Evolutionary conservation across 768 basidiomycete species (phyloP).

Genomic region (Lactifluus subvellereus): DNA sequence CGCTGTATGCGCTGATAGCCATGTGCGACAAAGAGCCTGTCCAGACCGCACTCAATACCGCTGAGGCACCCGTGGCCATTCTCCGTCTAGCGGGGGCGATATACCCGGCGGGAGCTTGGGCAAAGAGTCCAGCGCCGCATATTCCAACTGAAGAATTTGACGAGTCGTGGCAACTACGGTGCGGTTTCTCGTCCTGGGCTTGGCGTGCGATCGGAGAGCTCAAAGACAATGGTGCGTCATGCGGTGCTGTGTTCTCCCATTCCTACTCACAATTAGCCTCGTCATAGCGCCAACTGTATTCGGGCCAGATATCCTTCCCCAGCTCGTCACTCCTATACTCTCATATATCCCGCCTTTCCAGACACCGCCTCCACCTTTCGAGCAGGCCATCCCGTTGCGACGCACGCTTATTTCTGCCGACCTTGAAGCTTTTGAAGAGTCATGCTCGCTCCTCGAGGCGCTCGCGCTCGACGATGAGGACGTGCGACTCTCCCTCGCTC

Average conservation of each 20-base stretch:
- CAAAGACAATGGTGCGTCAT: slow-evolving; percentile 57
- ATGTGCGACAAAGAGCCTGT: slow-evolving; percentile 52
- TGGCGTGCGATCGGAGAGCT: slow-evolving; percentile 73
- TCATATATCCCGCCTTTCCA: slow-evolving; percentile 55
- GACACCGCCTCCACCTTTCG: slow-evolving; percentile 36
- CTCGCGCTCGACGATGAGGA: slow-evolving; percentile 75
- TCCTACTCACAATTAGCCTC: neutral
- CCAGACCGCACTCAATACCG: slow-evolving; percentile 57
- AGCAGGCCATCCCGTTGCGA: slow-evolving; percentile 37
- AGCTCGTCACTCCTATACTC: slow-evolving; percentile 51
- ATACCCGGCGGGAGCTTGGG: slow-evolving; percentile 72
- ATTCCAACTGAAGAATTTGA: slow-evolving; percentile 29
- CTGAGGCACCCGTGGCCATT: slow-evolving; percentile 64
- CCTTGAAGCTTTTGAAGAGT: slow-evolving; percentile 67
- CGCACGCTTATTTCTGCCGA: slow-evolving; percentile 52
- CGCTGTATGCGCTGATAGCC: slow-evolving; percentile 2
- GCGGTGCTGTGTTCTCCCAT: neutral
- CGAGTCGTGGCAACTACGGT: slow-evolving; percentile 64
- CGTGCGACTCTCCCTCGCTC: slow-evolving; percentile 64
- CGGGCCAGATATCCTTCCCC: slow-evolving; percentile 55
- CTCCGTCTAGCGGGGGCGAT: slow-evolving; percentile 60
- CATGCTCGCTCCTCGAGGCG: slow-evolving; percentile 70
- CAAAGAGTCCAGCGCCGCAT: slow-evolving; percentile 30
- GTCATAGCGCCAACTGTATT: slow-evolving; percentile 50
- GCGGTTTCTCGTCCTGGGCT: slow-evolving; percentile 64